Base-by-base conservation (phyloP, 768 basidiomycete species). In the Auricularia auricula-judae region DNA sequence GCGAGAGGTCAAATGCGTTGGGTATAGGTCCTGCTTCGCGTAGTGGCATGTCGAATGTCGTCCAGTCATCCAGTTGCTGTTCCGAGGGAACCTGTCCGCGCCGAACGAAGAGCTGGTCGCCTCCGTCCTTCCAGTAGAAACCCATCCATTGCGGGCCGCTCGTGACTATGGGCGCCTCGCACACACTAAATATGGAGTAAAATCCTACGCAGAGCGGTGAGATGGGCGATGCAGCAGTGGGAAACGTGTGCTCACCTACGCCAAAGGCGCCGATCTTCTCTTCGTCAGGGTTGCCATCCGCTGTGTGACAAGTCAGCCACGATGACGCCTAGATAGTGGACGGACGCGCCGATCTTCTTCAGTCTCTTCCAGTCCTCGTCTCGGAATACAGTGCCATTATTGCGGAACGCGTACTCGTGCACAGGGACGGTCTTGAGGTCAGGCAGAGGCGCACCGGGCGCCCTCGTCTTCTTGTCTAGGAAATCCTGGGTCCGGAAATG, bases 181-280 rank as follows among this genome's bases (percentile, higher is more conserved):
- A 67, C 33, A 47, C 66, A 36, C 63, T 73, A 65, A 76, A 74
- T 34, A 76, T 65, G 1, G 65, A 69, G 62, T 69, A 72, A 64
- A 73, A 69, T 18, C 72, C 74, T 18, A 74, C 4, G 10, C 16
- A 4, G 3, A 35, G 12, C 53, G 36, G 12, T 8, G 11, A 59
- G 14, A 63, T 72, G 62, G 72, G 87, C n/a, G 11, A 36, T 36
- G 36, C 58, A 10, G 42, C 39, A 11, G 12, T 42, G 36, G n/a
- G 16, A 29, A 4, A 34, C 42, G 11, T 62, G 35, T 21, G 73
- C 82, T 64, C 65, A 83, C 87, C 88, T n/a, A 91, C 89, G 64
- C 90, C 91, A 68, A 93, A 93, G n/a, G 93, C 93, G 14, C 96
- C 95, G 59, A 98, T 93, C 78, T 93, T 94, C 74, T 89, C 86